phyloP scores from a whole-genome alignment of 257 asterid genomes.

The Nicotiana tomentosiformis region DNA sequence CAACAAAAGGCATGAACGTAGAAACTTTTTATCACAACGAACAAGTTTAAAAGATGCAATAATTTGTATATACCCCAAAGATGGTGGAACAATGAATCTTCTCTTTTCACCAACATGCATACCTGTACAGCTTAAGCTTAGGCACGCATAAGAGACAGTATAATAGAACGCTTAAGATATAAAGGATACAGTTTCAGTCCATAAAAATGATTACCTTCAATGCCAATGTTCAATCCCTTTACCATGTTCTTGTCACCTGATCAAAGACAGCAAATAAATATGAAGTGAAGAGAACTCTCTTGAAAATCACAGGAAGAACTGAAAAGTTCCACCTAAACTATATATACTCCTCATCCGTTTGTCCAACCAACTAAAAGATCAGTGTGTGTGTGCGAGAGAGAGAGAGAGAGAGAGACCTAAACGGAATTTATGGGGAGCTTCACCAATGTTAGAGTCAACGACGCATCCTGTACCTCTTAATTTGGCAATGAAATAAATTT shows the following conservation, averaged over 20 bases:
- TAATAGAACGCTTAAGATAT: background rate
- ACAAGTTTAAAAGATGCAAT: no score
- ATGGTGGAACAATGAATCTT: constrained; percentile 60
- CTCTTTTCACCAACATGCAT: constrained; percentile 73
- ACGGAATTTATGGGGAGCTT: constrained; percentile 28
- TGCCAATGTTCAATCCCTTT: constrained; percentile 61
- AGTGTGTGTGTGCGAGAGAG: background rate
- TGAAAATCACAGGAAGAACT: background rate
- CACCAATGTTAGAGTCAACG: constrained; percentile 36
- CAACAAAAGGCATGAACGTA: background rate
- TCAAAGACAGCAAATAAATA: background rate
- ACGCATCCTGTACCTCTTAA: constrained; percentile 35
- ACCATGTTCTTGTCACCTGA: constrained; percentile 39
- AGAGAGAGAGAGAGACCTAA: constrained; percentile 37
- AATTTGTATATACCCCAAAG: constrained; percentile 43
- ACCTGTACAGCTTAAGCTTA: constrained; percentile 26
- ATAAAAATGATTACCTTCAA: constrained; percentile 34
- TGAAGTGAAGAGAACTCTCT: background rate
- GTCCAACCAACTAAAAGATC: background rate
- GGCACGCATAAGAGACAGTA: background rate
- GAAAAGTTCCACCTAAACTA: background rate
- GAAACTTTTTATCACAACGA: background rate
- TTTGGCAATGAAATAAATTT: constrained; percentile 42
- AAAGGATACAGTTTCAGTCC: background rate
- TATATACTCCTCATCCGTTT: background rate